phyloP scores from a whole-genome alignment of 805 yeast genomes.

The Nakazawaea populi region DNA sequence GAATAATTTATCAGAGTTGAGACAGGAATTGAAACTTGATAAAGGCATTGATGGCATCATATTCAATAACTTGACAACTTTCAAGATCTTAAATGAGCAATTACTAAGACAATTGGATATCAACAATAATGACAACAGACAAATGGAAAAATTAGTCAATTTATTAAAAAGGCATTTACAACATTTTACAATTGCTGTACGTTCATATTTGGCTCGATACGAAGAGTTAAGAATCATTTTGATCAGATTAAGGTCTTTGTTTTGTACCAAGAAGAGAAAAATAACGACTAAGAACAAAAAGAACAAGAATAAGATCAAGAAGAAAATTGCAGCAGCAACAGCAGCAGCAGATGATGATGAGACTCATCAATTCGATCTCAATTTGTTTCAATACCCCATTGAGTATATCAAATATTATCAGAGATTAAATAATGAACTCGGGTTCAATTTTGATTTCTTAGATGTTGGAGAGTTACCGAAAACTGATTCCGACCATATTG shows the following conservation, averaged over 20 bases:
- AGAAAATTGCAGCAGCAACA: too few species aligned
- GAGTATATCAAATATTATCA: constrained; percentile 3
- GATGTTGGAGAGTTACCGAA: too few species aligned
- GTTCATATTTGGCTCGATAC: not conserved
- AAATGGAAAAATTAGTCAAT: not conserved
- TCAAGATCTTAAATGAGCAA: constrained; percentile 1
- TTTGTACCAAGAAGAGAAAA: too few species aligned
- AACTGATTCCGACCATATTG: too few species aligned
- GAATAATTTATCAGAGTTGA: not conserved
- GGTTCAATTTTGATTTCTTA: not conserved
- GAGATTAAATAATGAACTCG: not conserved
- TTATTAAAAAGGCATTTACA: not conserved
- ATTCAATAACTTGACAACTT: not conserved
- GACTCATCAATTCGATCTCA: too few species aligned
- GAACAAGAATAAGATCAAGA: too few species aligned
- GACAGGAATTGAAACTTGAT: not conserved
- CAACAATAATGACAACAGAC: not conserved
- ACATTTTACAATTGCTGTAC: not conserved
- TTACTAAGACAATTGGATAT: not conserved
- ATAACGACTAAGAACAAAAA: too few species aligned
- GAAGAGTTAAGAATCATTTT: not conserved
- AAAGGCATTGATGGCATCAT: not conserved
- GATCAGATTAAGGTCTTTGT: not conserved
- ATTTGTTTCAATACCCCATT: not conserved
- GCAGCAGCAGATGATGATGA: too few species aligned